A percentile compares a stretch with the other conserved stretches of the same genome.
Evolutionary conservation across 2,329 filamentous ascomycete genomes (phyloP).

Genomic region (Cercospora nicotianae): DNA sequence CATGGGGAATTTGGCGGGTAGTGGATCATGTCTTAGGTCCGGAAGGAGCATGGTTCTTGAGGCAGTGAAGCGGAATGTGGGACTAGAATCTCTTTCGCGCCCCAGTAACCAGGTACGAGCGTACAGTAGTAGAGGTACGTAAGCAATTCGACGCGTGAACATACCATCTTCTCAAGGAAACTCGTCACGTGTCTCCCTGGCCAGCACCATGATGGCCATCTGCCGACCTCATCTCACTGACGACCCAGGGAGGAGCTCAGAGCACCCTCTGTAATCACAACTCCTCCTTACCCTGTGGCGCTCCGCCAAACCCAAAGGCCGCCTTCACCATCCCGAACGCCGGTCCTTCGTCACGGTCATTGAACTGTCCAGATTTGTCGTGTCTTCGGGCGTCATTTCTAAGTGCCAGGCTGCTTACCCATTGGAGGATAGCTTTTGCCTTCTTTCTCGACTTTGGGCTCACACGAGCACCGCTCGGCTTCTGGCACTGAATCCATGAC

Average conservation of each 20-base stretch:
- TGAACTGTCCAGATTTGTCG: conserved; percentile 1
- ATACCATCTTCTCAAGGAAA: not conserved
- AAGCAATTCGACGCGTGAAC: not conserved
- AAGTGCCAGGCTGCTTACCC: conserved; percentile 40
- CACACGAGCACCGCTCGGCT: conserved; percentile 64
- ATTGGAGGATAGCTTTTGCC: conserved; percentile 66
- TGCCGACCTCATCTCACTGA: not conserved
- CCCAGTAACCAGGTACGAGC: not conserved
- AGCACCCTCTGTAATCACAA: too few relatives aligned
- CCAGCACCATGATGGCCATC: not conserved
- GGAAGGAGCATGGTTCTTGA: not conserved
- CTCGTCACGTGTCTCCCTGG: not conserved
- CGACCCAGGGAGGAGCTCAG: not conserved
- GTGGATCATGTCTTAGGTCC: not conserved
- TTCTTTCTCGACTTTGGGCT: conserved; percentile 61
- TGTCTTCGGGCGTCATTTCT: not conserved
- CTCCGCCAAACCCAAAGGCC: conserved; percentile 31
- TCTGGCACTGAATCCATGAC: conserved; percentile 61
- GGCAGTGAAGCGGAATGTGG: not conserved
- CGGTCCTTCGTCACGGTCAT: conserved; percentile 28
- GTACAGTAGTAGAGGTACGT: not conserved
- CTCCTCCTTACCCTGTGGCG: conserved; percentile 27
- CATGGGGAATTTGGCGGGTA: not conserved
- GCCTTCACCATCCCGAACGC: conserved; percentile 36
- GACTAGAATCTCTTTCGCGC: not conserved